Base-by-base conservation (phyloP, 2,329 filamentous ascomycete species). In the Helotiales sp. region DNA sequence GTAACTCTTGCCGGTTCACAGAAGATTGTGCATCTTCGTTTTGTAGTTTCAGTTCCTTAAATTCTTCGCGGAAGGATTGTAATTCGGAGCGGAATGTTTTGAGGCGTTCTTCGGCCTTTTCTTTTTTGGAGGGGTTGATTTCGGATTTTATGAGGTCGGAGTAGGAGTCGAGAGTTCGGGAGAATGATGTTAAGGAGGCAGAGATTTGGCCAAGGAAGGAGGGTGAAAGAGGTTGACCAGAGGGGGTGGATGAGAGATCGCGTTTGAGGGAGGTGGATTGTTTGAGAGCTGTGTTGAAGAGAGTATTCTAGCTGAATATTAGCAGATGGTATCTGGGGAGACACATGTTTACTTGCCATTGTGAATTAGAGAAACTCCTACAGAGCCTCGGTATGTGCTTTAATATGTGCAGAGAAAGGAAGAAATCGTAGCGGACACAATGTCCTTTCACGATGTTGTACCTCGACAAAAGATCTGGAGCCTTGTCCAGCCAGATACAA, bases 91-190 rank as follows among this genome's bases (percentile, higher is more conserved):
- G 87, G 75, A 99, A 99, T 67, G 86, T 91, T 73, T 90, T 89
- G 58, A 96, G 81, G 44, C 95, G 85, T 71, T 96, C 91, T 63
- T 85, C 81, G 1, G 93, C 95, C 71, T 98, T 96, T 59, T 95
- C 88, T 67, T 96, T 90, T 76, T 98, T 99, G 59, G 90, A 88
- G 4, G 89, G 83, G 56, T 96, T 93, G 30, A 96, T 85, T 74
- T 99, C 95, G 68, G 93, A 90, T 64, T 90, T 90, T 1, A 93
- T 89, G 29, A 96, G 85, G 55, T 83, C 82, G 69, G 89, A 85
- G 79, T 99, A 99, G 71, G 97, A 93, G 76, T 97, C 93, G 63
- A 99, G 82, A 0, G 91, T 96, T 60, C 95, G 91, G 47, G 89
- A 85, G 73, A 99, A 92, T 59, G 92, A 76, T 42, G 89, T 86